Base-by-base conservation (phyloP, 1,284 basidiomycete species). In the Malassezia arunalokei region DNA sequence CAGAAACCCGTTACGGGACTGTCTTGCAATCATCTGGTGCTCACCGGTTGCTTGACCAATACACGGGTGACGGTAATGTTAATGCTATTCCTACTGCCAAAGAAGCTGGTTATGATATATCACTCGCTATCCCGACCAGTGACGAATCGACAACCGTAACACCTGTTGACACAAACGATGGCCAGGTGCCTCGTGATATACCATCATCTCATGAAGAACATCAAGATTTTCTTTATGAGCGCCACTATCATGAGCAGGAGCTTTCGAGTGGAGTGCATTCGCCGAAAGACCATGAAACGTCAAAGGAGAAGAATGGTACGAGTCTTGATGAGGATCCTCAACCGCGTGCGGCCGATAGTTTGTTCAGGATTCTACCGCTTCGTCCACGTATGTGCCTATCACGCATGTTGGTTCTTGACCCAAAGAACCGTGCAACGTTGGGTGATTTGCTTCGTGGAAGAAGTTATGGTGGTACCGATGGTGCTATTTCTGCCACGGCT, bases 291-390 rank as follows among this genome's bases (percentile, higher is more conserved):
- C 8, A 24, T 6, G 33, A 15, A 12, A 15, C 5, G 11, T 35
- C 15, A 3, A 35, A 35, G 33, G 33, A 35, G 5, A 35, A 35
- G 15, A 15, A 15, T 35, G 29, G 29, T 1, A 44, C 43, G 5
- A 35, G 38, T 5, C 8, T 6, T 11, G 38, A 24, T 14, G 39
- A 52, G 37, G 51, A 56, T 47, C 58, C 58, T 27, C 46, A 62
- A 9, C 58, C 61, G 20, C 59, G 64, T 39, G 86, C 87, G 7
- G 84, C 87, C n/a, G 92, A 98, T 75, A 90, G 87, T 30, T 94
- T 98, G 71, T 98, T 98, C 80, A 82, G 90, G n/a, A 79, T 98
- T 6, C 78, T 98, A 17, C 92, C 92, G 5, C 84, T 92, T 54
- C 92, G 96, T 76, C 84, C 67, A 27, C 60, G 68, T 12, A 60